Evolutionary conservation across 2,329 filamentous ascomycete genomes (phyloP).

Genomic region (Xylariaceae sp.): DNA sequence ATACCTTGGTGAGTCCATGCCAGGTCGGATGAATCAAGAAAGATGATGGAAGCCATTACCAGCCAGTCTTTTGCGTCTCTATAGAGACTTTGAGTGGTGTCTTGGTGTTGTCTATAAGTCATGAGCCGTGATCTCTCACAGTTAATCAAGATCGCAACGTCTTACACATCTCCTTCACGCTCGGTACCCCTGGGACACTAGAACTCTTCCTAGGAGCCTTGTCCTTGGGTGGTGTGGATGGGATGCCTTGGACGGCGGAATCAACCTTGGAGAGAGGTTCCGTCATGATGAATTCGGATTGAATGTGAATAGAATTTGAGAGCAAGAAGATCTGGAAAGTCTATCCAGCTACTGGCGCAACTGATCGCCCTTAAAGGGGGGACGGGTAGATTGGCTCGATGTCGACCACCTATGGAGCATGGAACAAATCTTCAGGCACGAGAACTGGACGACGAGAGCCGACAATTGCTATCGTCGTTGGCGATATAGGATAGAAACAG

Average conservation of each 20-base stretch:
- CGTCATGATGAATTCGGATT: constrained; percentile 30
- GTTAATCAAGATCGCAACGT: constrained; percentile 12
- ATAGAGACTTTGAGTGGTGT: constrained; percentile 67
- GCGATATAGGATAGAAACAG: constrained; percentile 15
- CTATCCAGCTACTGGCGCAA: constrained; percentile 5
- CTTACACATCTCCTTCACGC: constrained; percentile 82
- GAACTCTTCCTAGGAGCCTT: constrained; percentile 67
- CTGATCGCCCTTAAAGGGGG: not conserved
- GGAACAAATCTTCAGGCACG: not conserved
- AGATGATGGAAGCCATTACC: constrained; percentile 50
- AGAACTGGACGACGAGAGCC: constrained; percentile 8
- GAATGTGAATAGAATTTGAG: constrained; percentile 1
- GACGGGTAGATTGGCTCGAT: not conserved
- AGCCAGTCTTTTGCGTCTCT: constrained; percentile 83
- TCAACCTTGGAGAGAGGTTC: constrained; percentile 79
- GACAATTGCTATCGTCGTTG: constrained; percentile 6
- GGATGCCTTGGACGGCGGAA: constrained; percentile 78
- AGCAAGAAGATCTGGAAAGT: not conserved
- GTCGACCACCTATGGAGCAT: constrained; percentile 21
- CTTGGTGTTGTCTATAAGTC: constrained; percentile 62
- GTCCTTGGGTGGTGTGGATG: constrained; percentile 62
- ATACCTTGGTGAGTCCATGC: constrained; percentile 7
- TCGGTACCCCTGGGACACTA: constrained; percentile 66
- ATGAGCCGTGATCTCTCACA: constrained; percentile 1
- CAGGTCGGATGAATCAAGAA: not conserved